Evolutionary conservation across 108 stramenopile genomes (phyloP).

Genomic region (Poteriospumella lacustris): DNA sequence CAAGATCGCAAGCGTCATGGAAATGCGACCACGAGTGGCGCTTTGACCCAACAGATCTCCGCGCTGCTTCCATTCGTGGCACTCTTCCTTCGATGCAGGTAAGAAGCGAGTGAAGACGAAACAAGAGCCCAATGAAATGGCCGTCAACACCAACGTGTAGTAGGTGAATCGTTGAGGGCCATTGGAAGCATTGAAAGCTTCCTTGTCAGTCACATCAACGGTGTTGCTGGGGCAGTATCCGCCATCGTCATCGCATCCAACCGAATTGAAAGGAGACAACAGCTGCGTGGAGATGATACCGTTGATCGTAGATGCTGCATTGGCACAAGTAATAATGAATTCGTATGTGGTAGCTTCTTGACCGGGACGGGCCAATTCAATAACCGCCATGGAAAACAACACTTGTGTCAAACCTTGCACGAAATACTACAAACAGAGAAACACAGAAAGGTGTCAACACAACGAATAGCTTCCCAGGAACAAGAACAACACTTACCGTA

Average conservation of each 20-base stretch:
- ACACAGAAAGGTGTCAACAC: background rate
- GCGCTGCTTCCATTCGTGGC: background rate
- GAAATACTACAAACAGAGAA: background rate
- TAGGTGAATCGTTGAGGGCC: background rate
- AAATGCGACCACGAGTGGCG: background rate
- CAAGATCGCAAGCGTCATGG: background rate
- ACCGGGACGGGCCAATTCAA: background rate
- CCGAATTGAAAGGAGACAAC: background rate
- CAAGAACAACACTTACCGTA: background rate
- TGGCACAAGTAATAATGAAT: background rate
- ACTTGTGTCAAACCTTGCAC: slow-evolving; percentile 15
- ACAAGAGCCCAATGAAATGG: background rate
- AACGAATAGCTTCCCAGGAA: background rate
- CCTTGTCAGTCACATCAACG: background rate
- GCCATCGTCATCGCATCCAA: background rate
- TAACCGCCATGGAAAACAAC: slow-evolving; percentile 4
- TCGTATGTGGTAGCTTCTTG: slow-evolving; percentile 10
- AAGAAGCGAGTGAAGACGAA: slow-evolving; percentile 1
- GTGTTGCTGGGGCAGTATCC: background rate
- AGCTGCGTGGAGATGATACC: background rate
- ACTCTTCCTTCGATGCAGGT: slow-evolving; percentile 13
- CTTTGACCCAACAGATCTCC: background rate
- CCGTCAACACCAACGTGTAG: background rate
- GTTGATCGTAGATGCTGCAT: background rate
- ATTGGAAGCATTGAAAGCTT: background rate